Base-by-base conservation (phyloP, 306 rosid genomes). In the Luffa aegyptiaca region DNA sequence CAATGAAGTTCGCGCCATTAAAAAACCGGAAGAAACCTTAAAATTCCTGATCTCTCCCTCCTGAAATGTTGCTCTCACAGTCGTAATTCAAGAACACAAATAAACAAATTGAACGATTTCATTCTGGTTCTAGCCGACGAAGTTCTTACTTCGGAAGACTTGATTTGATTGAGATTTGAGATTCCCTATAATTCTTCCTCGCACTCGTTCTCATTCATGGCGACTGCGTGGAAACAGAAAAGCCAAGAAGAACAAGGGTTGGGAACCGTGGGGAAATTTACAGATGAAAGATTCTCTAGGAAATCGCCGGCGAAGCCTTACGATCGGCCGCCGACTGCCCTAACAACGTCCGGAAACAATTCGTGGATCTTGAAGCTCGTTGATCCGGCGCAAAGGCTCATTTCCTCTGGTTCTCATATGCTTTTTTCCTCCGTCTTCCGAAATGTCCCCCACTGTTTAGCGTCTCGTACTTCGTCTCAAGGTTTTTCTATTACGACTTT, bases 281-380 rank as follows among this genome's bases (percentile, higher is more conserved):
- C 8, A 10, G 53, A 69, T 69, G 53, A n/a, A 69, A 69, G 36
- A 69, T 42, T 69, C 75, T 2, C n/a, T 9, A 69, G 9, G 53
- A 69, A 69, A 42, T 20, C 53, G 10, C 53, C 36, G 74, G 8
- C 33, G 51, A 68, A 68, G 3, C 74, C 74, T 41, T 93, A 92
- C 14, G 97, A 92, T 76, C 92, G 98, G 2, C 96, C 94, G 1
- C 86, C 89, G 8, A 45, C 80, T 0, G 75, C 85, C 11, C 72
- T 90, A 10, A 81, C 91, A 81, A 90, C 85, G 86, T 86, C 92
- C 70, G 65, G 44, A 79, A 72, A 52, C 56, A 72, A 73, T 39
- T 93, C 96, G 14, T 94, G 98, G 98, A 72, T 94, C 76, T 90
- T 92, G 63, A 91, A 91, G 86, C 84, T 93, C 12, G 90, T 90